Percentiles rank a stretch among this genome's conserved stretches.
These are phyloP conservation scores for Crithidia sp. DNA, from an alignment of 208 protist species.

Conservation along the genomic window DNA sequence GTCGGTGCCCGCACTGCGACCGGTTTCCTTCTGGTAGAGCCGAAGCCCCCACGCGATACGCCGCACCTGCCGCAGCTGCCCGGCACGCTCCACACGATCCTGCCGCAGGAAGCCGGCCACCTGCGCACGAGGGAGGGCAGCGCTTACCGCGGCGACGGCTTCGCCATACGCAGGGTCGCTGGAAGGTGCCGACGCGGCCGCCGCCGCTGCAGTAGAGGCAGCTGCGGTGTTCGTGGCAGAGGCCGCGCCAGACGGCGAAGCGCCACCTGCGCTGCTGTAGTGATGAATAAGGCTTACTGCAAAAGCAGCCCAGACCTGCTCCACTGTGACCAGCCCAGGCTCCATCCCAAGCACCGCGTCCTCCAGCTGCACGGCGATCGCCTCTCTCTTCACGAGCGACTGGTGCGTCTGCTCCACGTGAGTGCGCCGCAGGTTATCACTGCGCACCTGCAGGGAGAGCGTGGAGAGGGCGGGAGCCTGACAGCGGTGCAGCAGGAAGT, in stretches of 20 bases:
- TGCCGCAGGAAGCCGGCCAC: slow-evolving; percentile 76
- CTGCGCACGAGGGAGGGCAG: slow-evolving; percentile 71
- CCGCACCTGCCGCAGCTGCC: slow-evolving; percentile 86
- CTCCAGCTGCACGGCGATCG: slow-evolving; percentile 65
- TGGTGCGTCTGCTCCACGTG: slow-evolving; percentile 45
- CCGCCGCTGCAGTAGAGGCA: slow-evolving; percentile 4
- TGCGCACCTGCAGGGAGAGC: slow-evolving; percentile 66
- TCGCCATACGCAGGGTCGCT: slow-evolving; percentile 50
- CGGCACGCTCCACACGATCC: slow-evolving; percentile 61
- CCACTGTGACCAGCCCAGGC: slow-evolving; percentile 37
- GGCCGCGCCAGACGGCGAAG: neutral
- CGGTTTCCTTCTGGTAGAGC: slow-evolving; percentile 73
- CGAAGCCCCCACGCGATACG: slow-evolving; percentile 92
- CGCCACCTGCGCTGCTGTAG: slow-evolving; percentile 42
- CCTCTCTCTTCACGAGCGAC: slow-evolving; percentile 70
- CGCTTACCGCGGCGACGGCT: slow-evolving; percentile 68
- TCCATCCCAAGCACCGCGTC: slow-evolving; percentile 61
- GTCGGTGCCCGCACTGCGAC: slow-evolving; percentile 54
- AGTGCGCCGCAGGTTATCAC: slow-evolving; percentile 35
- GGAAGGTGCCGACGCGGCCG: slow-evolving; percentile 1
- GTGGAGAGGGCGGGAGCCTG: slow-evolving; percentile 58
- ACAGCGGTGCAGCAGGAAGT: slow-evolving; percentile 62
- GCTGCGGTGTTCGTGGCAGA: slow-evolving; percentile 1
- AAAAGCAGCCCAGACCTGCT: slow-evolving; percentile 75
- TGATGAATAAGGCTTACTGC: slow-evolving; percentile 74